Evolutionary conservation across 2,329 filamentous ascomycete species (phyloP).

Genomic region (Pseudocercospora cruenta): DNA sequence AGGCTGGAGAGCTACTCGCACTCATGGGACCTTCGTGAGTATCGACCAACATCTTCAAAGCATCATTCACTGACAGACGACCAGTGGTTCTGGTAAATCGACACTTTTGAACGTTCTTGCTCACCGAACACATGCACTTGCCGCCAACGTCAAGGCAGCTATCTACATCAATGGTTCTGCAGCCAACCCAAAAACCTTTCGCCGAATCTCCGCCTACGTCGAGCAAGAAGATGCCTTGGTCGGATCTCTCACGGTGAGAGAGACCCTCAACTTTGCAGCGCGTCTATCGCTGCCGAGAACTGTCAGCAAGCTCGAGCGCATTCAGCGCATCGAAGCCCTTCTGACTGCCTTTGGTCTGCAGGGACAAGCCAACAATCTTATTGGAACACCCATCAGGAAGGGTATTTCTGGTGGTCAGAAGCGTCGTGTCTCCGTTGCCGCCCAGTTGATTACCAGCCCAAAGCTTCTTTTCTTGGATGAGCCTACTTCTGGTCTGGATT

Average conservation of each 20-base stretch:
- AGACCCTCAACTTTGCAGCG: conserved; percentile 79
- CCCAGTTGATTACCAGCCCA: conserved; percentile 78
- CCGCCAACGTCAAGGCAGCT: conserved; percentile 57
- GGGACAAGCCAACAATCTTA: conserved; percentile 69
- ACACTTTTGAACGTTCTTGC: conserved; percentile 82
- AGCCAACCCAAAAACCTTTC: conserved; percentile 60
- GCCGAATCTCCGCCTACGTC: conserved; percentile 73
- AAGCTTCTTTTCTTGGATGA: conserved; percentile 83
- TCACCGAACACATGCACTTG: conserved; percentile 58
- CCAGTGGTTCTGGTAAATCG: conserved; percentile 71
- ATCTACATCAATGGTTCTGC: conserved; percentile 66
- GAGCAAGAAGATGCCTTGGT: conserved; percentile 88
- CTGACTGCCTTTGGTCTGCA: conserved; percentile 74
- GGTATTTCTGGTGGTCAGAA: conserved; percentile 87
- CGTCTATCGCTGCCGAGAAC: conserved; percentile 62
- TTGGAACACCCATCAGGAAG: conserved; percentile 81
- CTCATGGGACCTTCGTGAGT: conserved; percentile 74
- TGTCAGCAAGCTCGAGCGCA: conserved; percentile 61
- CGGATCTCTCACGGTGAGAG: conserved; percentile 76
- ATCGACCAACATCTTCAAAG: background rate
- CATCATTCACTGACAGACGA: conserved; percentile 15
- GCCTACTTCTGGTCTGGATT: conserved; percentile 82
- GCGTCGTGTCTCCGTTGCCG: conserved; percentile 75
- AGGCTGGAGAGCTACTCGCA: conserved; percentile 74
- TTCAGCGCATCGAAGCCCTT: conserved; percentile 66